Conservation (phyloP, 805 yeast genomes). For the Starmerella roubikii region DNA sequence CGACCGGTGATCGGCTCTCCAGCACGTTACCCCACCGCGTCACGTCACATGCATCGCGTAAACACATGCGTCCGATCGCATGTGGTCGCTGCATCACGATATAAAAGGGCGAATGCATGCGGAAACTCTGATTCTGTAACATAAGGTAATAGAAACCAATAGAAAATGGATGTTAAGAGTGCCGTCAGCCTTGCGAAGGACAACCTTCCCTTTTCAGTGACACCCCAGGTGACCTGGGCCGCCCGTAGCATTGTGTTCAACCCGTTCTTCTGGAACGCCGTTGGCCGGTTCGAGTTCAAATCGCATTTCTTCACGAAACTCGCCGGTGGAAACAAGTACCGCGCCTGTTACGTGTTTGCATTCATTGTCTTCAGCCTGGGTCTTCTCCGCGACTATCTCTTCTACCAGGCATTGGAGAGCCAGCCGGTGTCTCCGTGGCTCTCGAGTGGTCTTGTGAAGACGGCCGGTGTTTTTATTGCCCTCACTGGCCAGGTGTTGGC, state of each 20-base stretch:
- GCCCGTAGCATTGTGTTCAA: conserved; percentile 54
- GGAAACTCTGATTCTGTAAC: too few species aligned
- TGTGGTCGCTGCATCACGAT: too few species aligned
- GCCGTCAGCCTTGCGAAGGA: background rate
- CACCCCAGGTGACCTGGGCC: conserved; percentile 14
- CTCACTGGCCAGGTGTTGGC: conserved; percentile 70
- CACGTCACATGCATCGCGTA: too few species aligned
- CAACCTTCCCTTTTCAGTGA: conserved; percentile 6
- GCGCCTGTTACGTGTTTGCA: conserved; percentile 81
- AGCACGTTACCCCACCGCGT: too few species aligned
- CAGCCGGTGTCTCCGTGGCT: conserved; percentile 58
- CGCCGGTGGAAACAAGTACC: conserved; percentile 47
- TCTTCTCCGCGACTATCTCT: conserved; percentile 60
- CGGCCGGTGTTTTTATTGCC: conserved; percentile 44
- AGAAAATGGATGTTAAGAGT: background rate
- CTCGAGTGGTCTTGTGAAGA: conserved; percentile 28
- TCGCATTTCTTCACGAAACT: conserved; percentile 63
- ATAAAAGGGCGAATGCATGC: too few species aligned
- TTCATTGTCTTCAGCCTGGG: conserved; percentile 75
- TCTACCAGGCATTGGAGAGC: conserved; percentile 49
- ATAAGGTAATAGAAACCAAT: too few species aligned
- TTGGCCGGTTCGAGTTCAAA: conserved; percentile 74
- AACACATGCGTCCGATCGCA: too few species aligned
- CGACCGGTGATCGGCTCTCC: too few species aligned
- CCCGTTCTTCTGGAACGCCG: conserved; percentile 91